These are phyloP conservation scores for Boletus smithii DNA, from an alignment of 1,284 basidiomycete genomes.

Conservation along the genomic window DNA sequence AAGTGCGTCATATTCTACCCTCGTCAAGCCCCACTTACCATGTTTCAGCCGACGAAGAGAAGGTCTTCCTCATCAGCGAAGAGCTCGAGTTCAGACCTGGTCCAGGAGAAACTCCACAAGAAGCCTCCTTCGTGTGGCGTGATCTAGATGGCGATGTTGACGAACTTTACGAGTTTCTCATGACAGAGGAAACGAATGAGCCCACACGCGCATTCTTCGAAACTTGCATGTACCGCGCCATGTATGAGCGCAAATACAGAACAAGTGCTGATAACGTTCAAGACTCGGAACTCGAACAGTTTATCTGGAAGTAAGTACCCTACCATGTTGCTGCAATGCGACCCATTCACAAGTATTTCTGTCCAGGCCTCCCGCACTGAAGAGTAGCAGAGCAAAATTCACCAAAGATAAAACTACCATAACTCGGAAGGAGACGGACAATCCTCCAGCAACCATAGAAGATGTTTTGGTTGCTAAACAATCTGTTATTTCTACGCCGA, in stretches of 20 bases:
- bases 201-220: conserved; percentile 88
- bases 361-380: conserved; percentile 38
- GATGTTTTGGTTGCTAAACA: conserved; percentile 13
- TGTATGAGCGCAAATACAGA: conserved; percentile 89
- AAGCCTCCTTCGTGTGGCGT: conserved; percentile 83
- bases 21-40: conserved; percentile 5
- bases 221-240: conserved; percentile 89
- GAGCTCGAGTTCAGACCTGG: conserved; percentile 81
- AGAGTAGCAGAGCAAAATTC: conserved; percentile 25
- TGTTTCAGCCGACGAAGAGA: conserved; percentile 79
- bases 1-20: conserved; percentile 52
- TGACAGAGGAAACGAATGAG: conserved; percentile 70
- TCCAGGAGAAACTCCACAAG: conserved; percentile 71
- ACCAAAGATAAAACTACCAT: conserved; percentile 19
- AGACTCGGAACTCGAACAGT: conserved; percentile 70
- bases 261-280: conserved; percentile 64
- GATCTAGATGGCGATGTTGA: conserved; percentile 83
- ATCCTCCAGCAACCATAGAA: conserved; percentile 1
- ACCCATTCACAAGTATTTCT: conserved; percentile 27
- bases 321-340: background rate
- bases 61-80: conserved; percentile 87
- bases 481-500: conserved; percentile 10
- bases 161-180: conserved; percentile 80
- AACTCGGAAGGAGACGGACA: conserved; percentile 18
- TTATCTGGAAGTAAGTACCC: conserved; percentile 69